Conservation (phyloP, 2,329 filamentous ascomycete species). For the Sphaerulina musiva region DNA sequence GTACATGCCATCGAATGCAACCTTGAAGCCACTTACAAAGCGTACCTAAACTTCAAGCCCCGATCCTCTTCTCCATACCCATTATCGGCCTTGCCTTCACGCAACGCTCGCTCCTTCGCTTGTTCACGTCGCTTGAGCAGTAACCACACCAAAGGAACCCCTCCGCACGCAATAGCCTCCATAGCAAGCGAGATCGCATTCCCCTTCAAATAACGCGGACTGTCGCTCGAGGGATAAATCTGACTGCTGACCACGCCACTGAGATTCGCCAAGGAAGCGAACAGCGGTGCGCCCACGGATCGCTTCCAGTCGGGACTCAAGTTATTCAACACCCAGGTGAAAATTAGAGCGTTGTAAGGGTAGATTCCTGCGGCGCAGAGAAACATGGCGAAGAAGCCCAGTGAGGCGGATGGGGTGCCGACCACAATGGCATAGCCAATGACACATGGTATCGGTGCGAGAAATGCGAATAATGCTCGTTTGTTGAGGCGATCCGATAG, state of each 20-base stretch:
- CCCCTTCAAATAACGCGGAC: constrained; percentile 8
- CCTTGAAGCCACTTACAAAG: not conserved
- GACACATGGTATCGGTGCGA: constrained; percentile 6
- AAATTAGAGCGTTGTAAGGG: constrained; percentile 7
- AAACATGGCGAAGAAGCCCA: constrained; percentile 5
- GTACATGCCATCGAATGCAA: too few species aligned
- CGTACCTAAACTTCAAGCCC: constrained; percentile 5
- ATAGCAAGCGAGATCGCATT: constrained; percentile 3
- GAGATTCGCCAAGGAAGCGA: constrained; percentile 1
- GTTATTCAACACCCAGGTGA: constrained; percentile 7
- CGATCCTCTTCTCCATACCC: constrained; percentile 4
- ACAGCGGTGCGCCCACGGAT: constrained; percentile 7
- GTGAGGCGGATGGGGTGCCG: constrained; percentile 1
- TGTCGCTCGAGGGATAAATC: constrained; percentile 6
- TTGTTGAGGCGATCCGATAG: constrained; percentile 4
- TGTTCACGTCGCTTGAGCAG: not conserved
- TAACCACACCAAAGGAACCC: not conserved
- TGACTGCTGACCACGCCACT: constrained; percentile 6
- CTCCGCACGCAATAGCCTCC: constrained; percentile 2
- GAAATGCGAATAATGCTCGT: constrained; percentile 5
- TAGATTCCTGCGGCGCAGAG: constrained; percentile 8
- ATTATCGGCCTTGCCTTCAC: not conserved
- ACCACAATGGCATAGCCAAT: constrained; percentile 8
- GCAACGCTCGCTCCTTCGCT: not conserved
- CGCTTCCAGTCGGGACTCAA: constrained; percentile 6